Base-by-base conservation (phyloP, 2,329 filamentous ascomycete species). In the Penicillium palitans region DNA sequence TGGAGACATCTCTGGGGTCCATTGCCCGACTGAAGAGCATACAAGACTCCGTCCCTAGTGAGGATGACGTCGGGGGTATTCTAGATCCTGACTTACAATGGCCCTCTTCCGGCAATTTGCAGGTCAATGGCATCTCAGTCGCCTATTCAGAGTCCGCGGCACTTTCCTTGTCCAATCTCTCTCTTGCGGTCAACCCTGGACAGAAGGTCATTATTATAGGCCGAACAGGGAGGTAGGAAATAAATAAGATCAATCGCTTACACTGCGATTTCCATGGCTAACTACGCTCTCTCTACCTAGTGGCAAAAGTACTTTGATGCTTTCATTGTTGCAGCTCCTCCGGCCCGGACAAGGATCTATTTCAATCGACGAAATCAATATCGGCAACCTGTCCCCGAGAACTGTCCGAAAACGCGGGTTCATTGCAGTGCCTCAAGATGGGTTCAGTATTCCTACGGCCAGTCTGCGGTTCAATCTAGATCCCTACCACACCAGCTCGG, bases 391-490 rank as follows among this genome's bases (percentile, higher is more conserved):
- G 1, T 45, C 41, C 1, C 33, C 35, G 17, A 42, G 19, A 41
- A 40, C n/a, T 17, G 33, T 59, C 7, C 57, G 57, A 15, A 48
- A 49, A 48, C 52, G 48, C 5, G 46, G 52, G 0, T 51, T 59
- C 27, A 59, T 59, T 52, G 47, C 57, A 31, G 52, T 59, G 27
- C 57, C 57, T 31, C 57, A 59, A 46, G 57, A 59, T 48, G 46
- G 46, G 2, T 52, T 59, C 12, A 59, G 24, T 6, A 45, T 57
- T 39, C 21, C 57, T 24, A 56, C 31, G 1, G 57, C 53, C 1
- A 56, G 37, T 24, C 31, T 59, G 13, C 52, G 47, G 3, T 59
- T 59, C 33, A 59, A 52, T 42, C 27, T 59, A 12, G 57, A 59
- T 49, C 53, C 57, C 15, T 56, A 57, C 4, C 31, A 57, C 6